Evolutionary conservation across 208 protist species (phyloP).

Genomic region (Perkinsela sp.): DNA sequence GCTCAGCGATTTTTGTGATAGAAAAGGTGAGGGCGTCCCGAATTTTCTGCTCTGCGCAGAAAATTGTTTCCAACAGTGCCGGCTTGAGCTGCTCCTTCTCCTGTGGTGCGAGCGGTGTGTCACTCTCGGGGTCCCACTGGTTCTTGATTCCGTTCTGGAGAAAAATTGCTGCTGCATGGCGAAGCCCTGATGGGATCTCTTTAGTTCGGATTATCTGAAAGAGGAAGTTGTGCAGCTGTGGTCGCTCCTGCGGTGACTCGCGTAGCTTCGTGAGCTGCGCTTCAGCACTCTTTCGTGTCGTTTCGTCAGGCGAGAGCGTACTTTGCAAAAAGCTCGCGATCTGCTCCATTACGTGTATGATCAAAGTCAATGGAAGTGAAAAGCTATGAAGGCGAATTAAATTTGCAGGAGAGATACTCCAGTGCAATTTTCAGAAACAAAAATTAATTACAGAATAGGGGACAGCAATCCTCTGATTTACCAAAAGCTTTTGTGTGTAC

Average conservation of each 20-base stretch:
- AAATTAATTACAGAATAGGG: too few species aligned
- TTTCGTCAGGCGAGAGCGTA: neutral
- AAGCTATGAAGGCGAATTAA: too few species aligned
- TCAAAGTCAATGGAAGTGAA: neutral
- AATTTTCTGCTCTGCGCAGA: neutral
- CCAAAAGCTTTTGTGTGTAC: constrained; percentile 12
- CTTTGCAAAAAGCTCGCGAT: neutral
- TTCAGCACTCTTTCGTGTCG: neutral
- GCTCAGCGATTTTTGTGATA: neutral
- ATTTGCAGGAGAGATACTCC: too few species aligned
- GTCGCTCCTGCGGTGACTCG: neutral
- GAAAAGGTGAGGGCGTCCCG: neutral
- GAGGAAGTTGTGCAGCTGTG: neutral
- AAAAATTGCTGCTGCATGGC: neutral
- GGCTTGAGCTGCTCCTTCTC: neutral
- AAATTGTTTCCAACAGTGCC: neutral
- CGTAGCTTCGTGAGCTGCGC: neutral
- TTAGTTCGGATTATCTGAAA: neutral
- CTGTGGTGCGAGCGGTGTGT: neutral
- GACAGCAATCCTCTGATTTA: too few species aligned
- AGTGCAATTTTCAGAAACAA: too few species aligned
- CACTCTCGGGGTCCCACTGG: neutral
- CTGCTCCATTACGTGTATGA: neutral
- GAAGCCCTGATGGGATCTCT: neutral
- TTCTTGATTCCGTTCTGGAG: neutral